Evolutionary conservation across 2,329 filamentous ascomycete genomes (phyloP).

Genomic region (Colletotrichum graminicola): DNA sequence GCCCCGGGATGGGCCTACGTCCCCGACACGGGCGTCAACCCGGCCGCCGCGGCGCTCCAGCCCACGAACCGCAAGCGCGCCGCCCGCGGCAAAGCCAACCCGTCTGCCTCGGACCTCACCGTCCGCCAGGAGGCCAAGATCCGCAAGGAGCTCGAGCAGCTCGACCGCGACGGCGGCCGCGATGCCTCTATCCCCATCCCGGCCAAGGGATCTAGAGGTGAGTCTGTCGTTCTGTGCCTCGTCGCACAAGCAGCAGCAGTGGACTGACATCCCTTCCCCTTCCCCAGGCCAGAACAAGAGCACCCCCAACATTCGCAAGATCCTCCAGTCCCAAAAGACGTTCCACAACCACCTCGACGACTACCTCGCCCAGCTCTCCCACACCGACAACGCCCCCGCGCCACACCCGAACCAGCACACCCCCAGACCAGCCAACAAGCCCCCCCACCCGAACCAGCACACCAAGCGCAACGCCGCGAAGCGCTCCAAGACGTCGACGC

Average conservation of each 20-base stretch:
- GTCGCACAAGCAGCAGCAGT: neutral
- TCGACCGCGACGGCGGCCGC: conserved; percentile 83
- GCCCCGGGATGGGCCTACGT: conserved; percentile 96
- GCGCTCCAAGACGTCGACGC: conserved; percentile 38
- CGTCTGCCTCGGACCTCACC: conserved; percentile 74
- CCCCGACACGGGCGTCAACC: conserved; percentile 75
- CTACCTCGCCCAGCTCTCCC: conserved; percentile 74
- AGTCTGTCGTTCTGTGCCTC: conserved; percentile 33
- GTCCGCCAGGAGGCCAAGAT: conserved; percentile 87
- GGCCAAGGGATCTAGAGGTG: conserved; percentile 62
- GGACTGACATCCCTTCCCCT: neutral
- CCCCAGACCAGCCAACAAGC: conserved; percentile 43
- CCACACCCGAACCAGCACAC: conserved; percentile 47
- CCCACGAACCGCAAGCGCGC: conserved; percentile 78
- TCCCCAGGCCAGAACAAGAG: conserved; percentile 64
- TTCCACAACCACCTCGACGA: conserved; percentile 87
- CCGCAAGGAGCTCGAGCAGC: conserved; percentile 82
- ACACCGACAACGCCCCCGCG: conserved; percentile 54
- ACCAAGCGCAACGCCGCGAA: conserved; percentile 42
- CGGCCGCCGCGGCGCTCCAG: conserved; percentile 64
- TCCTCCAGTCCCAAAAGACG: conserved; percentile 84
- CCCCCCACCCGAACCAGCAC: conserved; percentile 39
- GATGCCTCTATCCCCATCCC: conserved; percentile 80
- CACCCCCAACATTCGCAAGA: conserved; percentile 79
- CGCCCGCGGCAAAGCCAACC: conserved; percentile 67